Conservation (phyloP, 441 rosid genomes). For the Biscutella laevigata region DNA sequence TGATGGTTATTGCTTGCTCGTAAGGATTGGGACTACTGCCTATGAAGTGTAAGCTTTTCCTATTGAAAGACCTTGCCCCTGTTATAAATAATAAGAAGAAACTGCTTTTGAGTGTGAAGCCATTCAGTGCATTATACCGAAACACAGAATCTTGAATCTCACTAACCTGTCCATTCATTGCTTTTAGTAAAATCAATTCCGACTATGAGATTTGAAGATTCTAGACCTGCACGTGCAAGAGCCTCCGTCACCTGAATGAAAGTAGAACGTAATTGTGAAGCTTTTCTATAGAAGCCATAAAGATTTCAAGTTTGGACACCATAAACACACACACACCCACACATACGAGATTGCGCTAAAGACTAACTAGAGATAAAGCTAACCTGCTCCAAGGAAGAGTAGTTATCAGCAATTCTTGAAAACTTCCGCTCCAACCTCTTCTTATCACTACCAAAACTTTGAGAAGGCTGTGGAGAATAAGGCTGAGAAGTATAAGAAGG, state of each 20-base stretch:
- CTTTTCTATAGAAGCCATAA: background rate
- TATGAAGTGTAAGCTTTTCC: slow-evolving; percentile 56
- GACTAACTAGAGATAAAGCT: background rate
- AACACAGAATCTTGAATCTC: slow-evolving; percentile 12
- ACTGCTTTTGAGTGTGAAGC: background rate
- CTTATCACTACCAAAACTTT: slow-evolving; percentile 22
- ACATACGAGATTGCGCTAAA: background rate
- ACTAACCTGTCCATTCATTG: slow-evolving; percentile 72
- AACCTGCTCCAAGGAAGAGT: slow-evolving; percentile 81
- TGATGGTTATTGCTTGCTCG: slow-evolving; percentile 64
- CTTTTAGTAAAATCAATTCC: slow-evolving; percentile 81
- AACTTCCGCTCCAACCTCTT: slow-evolving; percentile 61
- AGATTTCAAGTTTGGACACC: background rate
- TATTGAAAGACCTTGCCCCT: slow-evolving; percentile 55
- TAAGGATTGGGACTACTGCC: slow-evolving; percentile 54
- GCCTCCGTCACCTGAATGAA: slow-evolving; percentile 55
- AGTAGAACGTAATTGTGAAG: background rate
- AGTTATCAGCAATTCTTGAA: slow-evolving; percentile 74
- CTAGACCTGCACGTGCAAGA: slow-evolving; percentile 59
- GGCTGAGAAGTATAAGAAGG: slow-evolving; percentile 33
- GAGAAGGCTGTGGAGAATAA: slow-evolving; percentile 35
- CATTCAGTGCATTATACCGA: slow-evolving; percentile 6
- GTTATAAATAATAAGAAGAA: slow-evolving; percentile 9
- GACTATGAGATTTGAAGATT: slow-evolving; percentile 69
- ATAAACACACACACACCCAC: too few species aligned